Percentiles rank a stretch among this genome's conserved stretches.
Evolutionary conservation across 768 basidiomycete species (phyloP).

Genomic region (Kwoniella sp.): DNA sequence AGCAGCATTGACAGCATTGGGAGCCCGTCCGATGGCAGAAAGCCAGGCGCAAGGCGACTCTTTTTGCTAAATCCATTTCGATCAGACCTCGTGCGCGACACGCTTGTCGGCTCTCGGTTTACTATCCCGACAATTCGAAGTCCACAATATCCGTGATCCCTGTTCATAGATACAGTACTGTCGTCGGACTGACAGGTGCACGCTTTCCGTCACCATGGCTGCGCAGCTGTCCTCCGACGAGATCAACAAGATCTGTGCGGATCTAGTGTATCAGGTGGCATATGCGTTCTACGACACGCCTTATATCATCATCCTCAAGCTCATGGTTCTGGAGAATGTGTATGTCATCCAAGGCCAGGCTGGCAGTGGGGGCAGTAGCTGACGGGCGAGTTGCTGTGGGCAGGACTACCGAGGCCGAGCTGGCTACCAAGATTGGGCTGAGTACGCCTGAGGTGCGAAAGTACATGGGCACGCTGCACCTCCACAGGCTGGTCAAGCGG

Average conservation of each 20-base stretch:
- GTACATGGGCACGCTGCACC: slow-evolving; percentile 42
- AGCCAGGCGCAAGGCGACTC: too few relatives aligned
- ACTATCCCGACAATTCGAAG: too few relatives aligned
- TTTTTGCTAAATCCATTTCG: too few relatives aligned
- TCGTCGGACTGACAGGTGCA: too few relatives aligned
- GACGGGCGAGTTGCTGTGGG: not conserved
- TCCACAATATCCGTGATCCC: too few relatives aligned
- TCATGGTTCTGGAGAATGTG: slow-evolving; percentile 87
- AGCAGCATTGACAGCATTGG: too few relatives aligned
- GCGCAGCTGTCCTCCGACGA: slow-evolving; percentile 26
- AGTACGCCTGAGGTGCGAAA: slow-evolving; percentile 41
- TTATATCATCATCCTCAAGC: slow-evolving; percentile 86
- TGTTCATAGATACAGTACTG: too few relatives aligned
- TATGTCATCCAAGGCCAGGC: slow-evolving; percentile 62
- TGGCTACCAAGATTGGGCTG: slow-evolving; percentile 17
- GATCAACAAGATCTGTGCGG: slow-evolving; percentile 27
- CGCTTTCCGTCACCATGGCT: slow-evolving; percentile 17
- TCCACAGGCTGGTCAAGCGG: slow-evolving; percentile 45
- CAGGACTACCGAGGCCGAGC: slow-evolving; percentile 8
- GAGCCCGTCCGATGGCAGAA: too few relatives aligned
- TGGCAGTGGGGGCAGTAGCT: not conserved
- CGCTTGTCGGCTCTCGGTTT: too few relatives aligned
- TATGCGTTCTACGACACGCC: slow-evolving; percentile 93
- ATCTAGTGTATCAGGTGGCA: slow-evolving; percentile 84
- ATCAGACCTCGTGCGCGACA: too few relatives aligned